Percentiles rank a stretch among this genome's conserved stretches.
phyloP scores from a whole-genome alignment of 225 moss, liverwort and hornwort species.

The Asterella californica region DNA sequence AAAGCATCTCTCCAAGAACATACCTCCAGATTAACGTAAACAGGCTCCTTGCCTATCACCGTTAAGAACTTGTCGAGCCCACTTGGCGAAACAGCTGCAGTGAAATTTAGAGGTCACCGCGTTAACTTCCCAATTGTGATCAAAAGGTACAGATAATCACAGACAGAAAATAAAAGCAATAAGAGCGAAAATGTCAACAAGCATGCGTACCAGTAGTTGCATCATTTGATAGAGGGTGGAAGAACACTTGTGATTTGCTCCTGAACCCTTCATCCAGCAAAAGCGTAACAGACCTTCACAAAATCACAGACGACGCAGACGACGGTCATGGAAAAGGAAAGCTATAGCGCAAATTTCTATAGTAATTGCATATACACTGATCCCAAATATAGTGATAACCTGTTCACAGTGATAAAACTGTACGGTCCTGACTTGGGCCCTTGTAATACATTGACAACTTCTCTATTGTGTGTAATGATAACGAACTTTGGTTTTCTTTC shows the following conservation, averaged over 20 bases:
- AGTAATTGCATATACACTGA: too few relatives aligned
- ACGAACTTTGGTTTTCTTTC: too few relatives aligned
- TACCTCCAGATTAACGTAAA: conserved; percentile 75
- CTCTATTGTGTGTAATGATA: too few relatives aligned
- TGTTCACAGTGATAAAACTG: too few relatives aligned
- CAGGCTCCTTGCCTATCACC: conserved; percentile 57
- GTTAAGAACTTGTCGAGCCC: conserved; percentile 62
- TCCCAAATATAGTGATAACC: too few relatives aligned
- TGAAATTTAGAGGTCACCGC: background rate
- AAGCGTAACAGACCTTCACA: conserved; percentile 59
- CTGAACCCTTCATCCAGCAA: conserved; percentile 67
- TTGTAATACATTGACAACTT: too few relatives aligned
- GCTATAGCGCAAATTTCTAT: background rate
- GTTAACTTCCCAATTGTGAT: background rate
- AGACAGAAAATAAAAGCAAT: background rate
- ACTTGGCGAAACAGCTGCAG: conserved; percentile 54
- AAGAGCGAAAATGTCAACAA: too few relatives aligned
- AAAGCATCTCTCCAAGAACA: background rate
- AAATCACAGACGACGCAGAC: background rate
- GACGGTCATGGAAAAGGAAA: background rate
- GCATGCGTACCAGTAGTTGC: conserved; percentile 56
- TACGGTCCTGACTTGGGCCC: too few relatives aligned
- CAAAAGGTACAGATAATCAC: background rate
- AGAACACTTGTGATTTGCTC: conserved; percentile 50
- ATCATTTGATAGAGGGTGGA: conserved; percentile 77